These are phyloP conservation scores for Rhexocercosporidium sp. DNA, from an alignment of 2,329 filamentous ascomycete species.

Conservation along the genomic window DNA sequence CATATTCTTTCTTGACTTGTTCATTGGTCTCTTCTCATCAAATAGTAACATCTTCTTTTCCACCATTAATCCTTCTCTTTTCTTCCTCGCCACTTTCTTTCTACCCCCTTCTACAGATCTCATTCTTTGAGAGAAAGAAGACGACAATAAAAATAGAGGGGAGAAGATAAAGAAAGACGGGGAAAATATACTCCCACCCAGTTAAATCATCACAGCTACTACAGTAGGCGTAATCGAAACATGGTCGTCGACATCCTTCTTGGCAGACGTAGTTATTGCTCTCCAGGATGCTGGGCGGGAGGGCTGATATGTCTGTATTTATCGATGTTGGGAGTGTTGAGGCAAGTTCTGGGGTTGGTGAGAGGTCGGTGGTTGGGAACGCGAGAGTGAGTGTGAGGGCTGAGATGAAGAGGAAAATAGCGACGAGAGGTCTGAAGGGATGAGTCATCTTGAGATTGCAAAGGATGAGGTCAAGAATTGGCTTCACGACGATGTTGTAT, in stretches of 20 bases:
- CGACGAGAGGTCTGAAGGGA: not conserved
- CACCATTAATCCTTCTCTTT: no score
- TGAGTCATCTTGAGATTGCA: not conserved
- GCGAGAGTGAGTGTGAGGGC: not conserved
- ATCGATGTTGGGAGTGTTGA: not conserved
- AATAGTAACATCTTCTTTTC: not conserved
- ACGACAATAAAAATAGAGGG: not conserved
- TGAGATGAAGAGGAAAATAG: not conserved
- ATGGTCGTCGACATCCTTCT: constrained; percentile 10
- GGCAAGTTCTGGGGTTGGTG: not conserved
- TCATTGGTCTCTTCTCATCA: not conserved
- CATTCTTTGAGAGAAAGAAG: not conserved
- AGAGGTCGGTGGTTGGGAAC: not conserved
- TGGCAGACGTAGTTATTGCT: not conserved
- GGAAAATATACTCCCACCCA: not conserved
- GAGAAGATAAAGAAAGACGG: not conserved
- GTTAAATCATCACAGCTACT: not conserved
- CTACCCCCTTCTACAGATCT: no score
- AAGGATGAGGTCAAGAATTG: not conserved
- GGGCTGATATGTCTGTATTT: not conserved
- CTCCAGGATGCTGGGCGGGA: not conserved
- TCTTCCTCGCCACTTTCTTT: no score
- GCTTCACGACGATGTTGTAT: no score
- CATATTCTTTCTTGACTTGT: not conserved
- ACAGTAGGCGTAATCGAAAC: constrained; percentile 5